Evolutionary conservation across 805 yeast genomes (phyloP).

Genomic region (Cyberlindnera mississippiensis): DNA sequence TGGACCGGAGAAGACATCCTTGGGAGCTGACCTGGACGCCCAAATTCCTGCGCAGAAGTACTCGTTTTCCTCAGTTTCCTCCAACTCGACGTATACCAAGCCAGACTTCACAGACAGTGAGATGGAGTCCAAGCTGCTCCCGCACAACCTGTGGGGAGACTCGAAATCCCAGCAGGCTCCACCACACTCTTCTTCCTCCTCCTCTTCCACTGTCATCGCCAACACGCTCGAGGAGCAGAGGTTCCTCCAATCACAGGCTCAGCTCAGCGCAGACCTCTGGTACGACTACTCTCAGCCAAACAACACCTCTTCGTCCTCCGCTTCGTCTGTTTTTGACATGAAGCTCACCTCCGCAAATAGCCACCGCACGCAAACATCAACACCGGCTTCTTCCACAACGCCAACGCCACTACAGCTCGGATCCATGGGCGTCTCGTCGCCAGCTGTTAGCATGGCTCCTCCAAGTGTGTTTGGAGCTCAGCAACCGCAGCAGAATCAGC

Average conservation of each 20-base stretch:
- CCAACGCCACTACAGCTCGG: slow-evolving; percentile 5
- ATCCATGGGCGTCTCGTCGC: too few species aligned
- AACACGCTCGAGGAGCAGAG: slow-evolving; percentile 17
- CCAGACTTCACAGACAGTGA: slow-evolving; percentile 15
- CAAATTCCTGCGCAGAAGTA: too few species aligned
- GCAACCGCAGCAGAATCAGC: too few species aligned
- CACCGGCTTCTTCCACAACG: background rate
- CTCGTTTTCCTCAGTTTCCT: slow-evolving; percentile 12
- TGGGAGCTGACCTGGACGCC: too few species aligned
- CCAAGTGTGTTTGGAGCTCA: too few species aligned
- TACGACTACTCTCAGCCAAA: slow-evolving; percentile 7
- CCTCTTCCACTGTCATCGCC: background rate
- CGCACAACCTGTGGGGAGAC: slow-evolving; percentile 34
- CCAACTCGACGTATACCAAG: too few species aligned
- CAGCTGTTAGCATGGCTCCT: too few species aligned
- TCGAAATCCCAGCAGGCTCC: too few species aligned
- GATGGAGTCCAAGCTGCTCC: slow-evolving; percentile 30
- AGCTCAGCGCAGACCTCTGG: slow-evolving; percentile 11
- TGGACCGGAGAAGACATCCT: too few species aligned
- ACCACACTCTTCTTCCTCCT: background rate
- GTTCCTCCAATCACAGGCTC: slow-evolving; percentile 11
- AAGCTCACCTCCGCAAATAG: slow-evolving; percentile 6
- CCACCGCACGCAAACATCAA: slow-evolving; percentile 2
- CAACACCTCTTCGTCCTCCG: slow-evolving; percentile 7
- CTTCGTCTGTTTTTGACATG: slow-evolving; percentile 19